Evolutionary conservation across 2,329 filamentous ascomycete genomes (phyloP), one percentile per base, ranked within the genome.

Genomic region (Podosphaera xanthii): DNA sequence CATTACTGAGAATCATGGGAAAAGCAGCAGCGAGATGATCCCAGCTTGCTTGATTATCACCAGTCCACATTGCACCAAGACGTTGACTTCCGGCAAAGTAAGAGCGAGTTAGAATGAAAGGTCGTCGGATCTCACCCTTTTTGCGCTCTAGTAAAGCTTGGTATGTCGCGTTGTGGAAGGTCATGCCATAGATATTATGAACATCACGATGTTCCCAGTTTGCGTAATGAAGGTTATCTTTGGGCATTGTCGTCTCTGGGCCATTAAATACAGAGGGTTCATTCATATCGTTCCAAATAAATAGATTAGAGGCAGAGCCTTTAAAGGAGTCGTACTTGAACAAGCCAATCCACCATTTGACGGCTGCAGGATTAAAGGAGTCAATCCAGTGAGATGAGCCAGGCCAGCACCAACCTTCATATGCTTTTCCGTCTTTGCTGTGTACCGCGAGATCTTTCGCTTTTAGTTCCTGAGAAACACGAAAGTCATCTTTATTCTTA

Each of bases 241-340:
- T 96, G 62, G 92, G 92, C 90, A 97, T 97, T 4, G 91, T 97
- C 2, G 89, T 94, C 71, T 98, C 92, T 0, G 92, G 92, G 0
- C 92, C 92, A 70, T 97, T 97, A 76, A 98, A 98, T 1, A 98
- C 92, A 0, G 92, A 97, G 0, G 92, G 92, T 73, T 98, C 92
- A 69, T 96, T 97, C 92, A 98, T 98, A 70, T 98, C 92, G 70
- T 98, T 98, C 92, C 92, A 98, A 66, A 98, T 81, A 71, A 88
- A 96, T 0, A 87, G 84, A 70, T 97, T 98, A 63, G 83, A 77
- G 65, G 84, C 78, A 0, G 88, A 88, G 55, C 89, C 90, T 71
- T 87, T 87, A 77, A 96, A 98, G 48, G 74, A 79, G 69, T 87
- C 82, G 64, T 94, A 97, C 67, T 86, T 84, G 77, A 94, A 97